Evolutionary conservation across 441 rosid genomes (phyloP), one percentile per base, ranked within the genome.

Genomic region (Isatis lusitanica): DNA sequence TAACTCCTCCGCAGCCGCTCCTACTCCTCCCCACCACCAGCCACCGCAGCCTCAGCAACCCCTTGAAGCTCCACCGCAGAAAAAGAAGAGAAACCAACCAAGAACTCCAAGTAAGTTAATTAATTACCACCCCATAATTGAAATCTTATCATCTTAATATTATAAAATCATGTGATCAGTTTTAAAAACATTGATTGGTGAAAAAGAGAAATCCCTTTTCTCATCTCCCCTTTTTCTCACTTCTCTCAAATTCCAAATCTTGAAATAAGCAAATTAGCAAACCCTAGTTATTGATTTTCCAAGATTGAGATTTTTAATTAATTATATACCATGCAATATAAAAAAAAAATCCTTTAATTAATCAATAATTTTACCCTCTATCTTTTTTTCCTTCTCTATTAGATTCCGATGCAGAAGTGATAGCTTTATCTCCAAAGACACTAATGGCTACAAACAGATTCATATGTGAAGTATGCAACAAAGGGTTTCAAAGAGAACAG

Each of bases 361-460:
- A 35, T 70, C 13, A 35, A 30, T 35, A 58, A 6, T 42, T 31
- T 5, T 58, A 64, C 43, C 55, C 30, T 33, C 43, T 11, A 17
- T 0, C n/a, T 33, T 65, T 17, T 21, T 11, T 12, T 26, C 8
- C 6, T 47, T 28, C 4, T 56, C 33, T 50, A 56, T 66, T 55
- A 90, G 95, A 88, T 89, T 92, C 97, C 63, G 93, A 89, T 78
- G 94, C 95, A 44, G 97, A 91, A 78, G 93, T 93, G 82, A 86
- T 91, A 81, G 97, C 97, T 62, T 84, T 93, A 59, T 93, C 98
- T 24, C 98, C 98, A 64, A 90, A 85, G 87, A 88, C 96, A 38
- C 90, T 93, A 74, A 91, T 90, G 97, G 96, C 97, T 40, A 91
- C 98, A 68, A 93, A 93, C 85, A 84, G 97, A 83, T 93, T 91